phyloP scores from a whole-genome alignment of 2,329 filamentous ascomycete species.

The Colletotrichum spaethianum region DNA sequence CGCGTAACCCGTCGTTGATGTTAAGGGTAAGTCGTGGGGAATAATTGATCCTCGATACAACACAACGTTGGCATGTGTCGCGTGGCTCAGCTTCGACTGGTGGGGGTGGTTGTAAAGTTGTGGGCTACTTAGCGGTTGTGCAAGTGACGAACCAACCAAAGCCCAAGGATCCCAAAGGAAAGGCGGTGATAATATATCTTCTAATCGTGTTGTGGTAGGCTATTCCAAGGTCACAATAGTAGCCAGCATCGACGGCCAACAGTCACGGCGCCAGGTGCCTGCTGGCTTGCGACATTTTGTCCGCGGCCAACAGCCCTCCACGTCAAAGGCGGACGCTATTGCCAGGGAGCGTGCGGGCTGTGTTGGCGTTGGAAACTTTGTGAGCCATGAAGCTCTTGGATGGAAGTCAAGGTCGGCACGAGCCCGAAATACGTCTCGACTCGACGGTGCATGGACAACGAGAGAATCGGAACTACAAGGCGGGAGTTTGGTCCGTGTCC shows the following conservation, averaged over 20 bases:
- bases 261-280: background rate
- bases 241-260: background rate
- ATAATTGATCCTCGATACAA: too few species aligned
- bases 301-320: background rate
- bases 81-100: background rate
- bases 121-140: background rate
- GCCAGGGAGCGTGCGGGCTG: background rate
- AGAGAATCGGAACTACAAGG: background rate
- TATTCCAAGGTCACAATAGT: too few species aligned
- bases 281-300: background rate
- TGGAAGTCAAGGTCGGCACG: background rate
- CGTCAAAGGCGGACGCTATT: background rate
- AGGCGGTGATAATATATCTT: background rate
- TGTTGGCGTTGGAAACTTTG: background rate
- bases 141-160: background rate
- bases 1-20: background rate
- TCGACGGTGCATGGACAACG: background rate
- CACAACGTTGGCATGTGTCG: background rate
- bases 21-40: background rate
- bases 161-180: background rate
- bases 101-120: background rate
- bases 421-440: background rate
- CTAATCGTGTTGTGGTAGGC: background rate
- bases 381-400: background rate
- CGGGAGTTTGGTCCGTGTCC: background rate